Evolutionary conservation across 352 stramenopile species (phyloP).

Genomic region (Pythium phragmiticola): DNA sequence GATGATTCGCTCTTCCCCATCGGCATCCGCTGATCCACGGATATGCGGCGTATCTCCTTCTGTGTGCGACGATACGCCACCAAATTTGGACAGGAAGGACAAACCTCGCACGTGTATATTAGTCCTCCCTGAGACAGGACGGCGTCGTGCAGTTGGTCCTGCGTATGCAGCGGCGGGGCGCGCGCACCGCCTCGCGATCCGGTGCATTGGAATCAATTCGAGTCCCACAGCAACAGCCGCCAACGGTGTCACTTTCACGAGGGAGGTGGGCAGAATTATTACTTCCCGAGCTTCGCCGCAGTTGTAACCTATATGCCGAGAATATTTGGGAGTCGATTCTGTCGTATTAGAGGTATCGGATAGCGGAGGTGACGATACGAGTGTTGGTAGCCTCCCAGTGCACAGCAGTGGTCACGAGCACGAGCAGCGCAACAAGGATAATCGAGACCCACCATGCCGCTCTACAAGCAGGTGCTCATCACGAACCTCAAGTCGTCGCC

Average conservation of each 20-base stretch:
- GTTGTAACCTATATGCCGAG: background rate
- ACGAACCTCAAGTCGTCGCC: conserved; percentile 87
- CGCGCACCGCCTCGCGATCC: conserved; percentile 12
- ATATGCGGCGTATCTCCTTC: background rate
- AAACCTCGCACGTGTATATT: background rate
- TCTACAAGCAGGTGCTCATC: conserved; percentile 89
- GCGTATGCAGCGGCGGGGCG: background rate
- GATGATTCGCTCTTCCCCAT: conserved; percentile 73
- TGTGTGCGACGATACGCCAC: conserved; percentile 15
- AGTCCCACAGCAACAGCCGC: conserved; percentile 5
- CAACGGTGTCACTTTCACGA: conserved; percentile 11
- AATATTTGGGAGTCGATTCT: too few relatives aligned
- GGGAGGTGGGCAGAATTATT: conserved; percentile 5
- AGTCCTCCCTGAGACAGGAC: background rate
- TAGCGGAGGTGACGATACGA: conserved; percentile 1
- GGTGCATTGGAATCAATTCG: background rate
- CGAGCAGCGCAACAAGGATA: background rate
- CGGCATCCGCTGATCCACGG: background rate
- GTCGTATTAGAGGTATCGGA: conserved; percentile 6
- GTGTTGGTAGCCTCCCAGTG: conserved; percentile 20
- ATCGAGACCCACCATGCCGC: conserved; percentile 47
- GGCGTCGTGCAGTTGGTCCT: background rate
- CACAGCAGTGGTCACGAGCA: conserved; percentile 28
- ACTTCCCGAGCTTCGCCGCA: conserved; percentile 2
- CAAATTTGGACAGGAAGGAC: conserved; percentile 17